Evolutionary conservation across 345 rosid genomes (phyloP).

Genomic region (Excoecaria cochinchinensis): DNA sequence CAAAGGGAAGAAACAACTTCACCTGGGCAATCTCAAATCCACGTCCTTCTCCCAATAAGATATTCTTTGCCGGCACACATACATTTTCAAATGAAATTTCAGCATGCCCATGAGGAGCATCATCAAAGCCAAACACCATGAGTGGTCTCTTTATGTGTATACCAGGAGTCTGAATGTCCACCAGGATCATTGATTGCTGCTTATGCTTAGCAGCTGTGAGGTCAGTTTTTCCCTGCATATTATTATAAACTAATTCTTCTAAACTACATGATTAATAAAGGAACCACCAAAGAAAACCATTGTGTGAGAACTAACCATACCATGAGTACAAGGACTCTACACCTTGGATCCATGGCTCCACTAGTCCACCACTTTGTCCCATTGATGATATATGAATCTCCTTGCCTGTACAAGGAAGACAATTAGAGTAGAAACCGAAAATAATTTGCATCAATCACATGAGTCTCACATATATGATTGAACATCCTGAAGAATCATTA

Average conservation of each 20-base stretch:
- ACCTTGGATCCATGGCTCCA: slow-evolving; percentile 99
- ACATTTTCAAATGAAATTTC: slow-evolving; percentile 79
- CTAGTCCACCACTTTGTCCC: slow-evolving; percentile 99
- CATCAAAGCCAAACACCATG: slow-evolving; percentile 86
- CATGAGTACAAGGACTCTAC: slow-evolving; percentile 91
- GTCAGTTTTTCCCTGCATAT: slow-evolving; percentile 84
- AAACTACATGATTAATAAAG: slow-evolving; percentile 11
- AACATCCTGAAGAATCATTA: background rate
- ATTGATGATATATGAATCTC: slow-evolving; percentile 75
- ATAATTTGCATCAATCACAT: slow-evolving; percentile 2
- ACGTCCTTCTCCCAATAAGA: slow-evolving; percentile 92
- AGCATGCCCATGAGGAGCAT: slow-evolving; percentile 99
- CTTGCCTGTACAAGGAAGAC: slow-evolving; percentile 51
- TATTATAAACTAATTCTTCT: slow-evolving; percentile 8
- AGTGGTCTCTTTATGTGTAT: slow-evolving; percentile 76
- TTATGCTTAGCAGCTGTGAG: slow-evolving; percentile 73
- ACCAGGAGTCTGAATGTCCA: slow-evolving; percentile 76
- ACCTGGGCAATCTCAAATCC: slow-evolving; percentile 99
- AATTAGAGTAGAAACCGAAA: slow-evolving; percentile 12
- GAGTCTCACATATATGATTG: background rate
- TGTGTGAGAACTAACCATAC: slow-evolving; percentile 76
- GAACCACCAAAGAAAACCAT: slow-evolving; percentile 1
- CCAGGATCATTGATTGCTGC: slow-evolving; percentile 97
- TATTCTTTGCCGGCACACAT: slow-evolving; percentile 73
- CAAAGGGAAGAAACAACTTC: slow-evolving; percentile 11